These are phyloP conservation scores for Fraxinus floribunda DNA, from an alignment of 305 asterid genomes.

Conservation along the genomic window DNA sequence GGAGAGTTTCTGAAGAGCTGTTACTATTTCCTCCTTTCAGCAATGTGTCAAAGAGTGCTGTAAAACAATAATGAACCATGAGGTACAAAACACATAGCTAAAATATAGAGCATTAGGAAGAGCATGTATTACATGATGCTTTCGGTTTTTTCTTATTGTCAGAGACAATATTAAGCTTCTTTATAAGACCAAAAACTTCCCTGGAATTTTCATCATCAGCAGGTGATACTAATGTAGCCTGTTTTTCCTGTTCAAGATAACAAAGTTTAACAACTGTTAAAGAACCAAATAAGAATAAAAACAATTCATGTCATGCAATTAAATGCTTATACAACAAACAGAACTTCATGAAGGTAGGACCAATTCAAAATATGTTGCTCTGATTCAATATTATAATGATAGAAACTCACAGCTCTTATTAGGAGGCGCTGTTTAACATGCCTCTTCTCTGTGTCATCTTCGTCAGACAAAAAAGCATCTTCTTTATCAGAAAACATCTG, in stretches of 20 bases:
- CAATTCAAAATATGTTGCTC: slow-evolving; percentile 10
- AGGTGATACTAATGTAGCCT: slow-evolving; percentile 45
- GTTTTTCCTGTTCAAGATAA: slow-evolving; percentile 57
- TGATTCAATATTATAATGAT: not conserved
- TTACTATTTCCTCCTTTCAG: slow-evolving; percentile 54
- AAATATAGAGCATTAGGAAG: not conserved
- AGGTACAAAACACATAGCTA: slow-evolving; percentile 22
- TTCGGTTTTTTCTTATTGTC: slow-evolving; percentile 68
- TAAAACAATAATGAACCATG: slow-evolving; percentile 30
- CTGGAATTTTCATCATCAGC: slow-evolving; percentile 74
- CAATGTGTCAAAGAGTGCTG: slow-evolving; percentile 75
- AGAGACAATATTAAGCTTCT: slow-evolving; percentile 70
- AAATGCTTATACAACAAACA: not conserved
- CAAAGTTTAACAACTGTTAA: slow-evolving; percentile 7
- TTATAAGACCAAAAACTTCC: slow-evolving; percentile 82
- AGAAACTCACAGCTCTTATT: slow-evolving; percentile 57
- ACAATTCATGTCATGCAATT: not conserved
- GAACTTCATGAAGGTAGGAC: not conserved
- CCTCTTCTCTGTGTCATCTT: slow-evolving; percentile 52
- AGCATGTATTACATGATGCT: slow-evolving; percentile 57
- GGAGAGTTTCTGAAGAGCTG: slow-evolving; percentile 44
- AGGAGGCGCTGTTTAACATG: slow-evolving; percentile 49
- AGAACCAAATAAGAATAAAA: slow-evolving; percentile 10
- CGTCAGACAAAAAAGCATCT: slow-evolving; percentile 75
- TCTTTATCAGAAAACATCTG: slow-evolving; percentile 70